Base-by-base conservation (phyloP, 805 yeast genomes). In the Wickerhamomyces hampshirensis region DNA sequence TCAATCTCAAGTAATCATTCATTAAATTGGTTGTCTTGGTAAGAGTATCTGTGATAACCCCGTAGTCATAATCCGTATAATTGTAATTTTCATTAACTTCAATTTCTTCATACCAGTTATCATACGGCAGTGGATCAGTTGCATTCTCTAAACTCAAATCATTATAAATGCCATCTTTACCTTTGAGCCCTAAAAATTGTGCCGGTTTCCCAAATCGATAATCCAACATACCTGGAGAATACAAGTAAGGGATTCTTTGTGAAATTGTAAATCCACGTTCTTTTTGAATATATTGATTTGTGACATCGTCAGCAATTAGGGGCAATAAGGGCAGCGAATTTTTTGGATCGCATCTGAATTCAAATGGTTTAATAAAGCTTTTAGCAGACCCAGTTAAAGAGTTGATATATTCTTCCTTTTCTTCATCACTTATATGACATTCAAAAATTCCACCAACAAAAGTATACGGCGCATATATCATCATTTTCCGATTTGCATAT, bases 401-500 rank as follows among this genome's bases (percentile, higher is more conserved):
- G 19, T 35, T 42, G 38, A 53, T 49, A 34, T 47, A 57, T 19
- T 33, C 40, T 30, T 15, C 24, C 37, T 62, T 66, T 5, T 44
- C 45, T 2, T 50, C 56, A 14, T 49, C 39, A 2, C 66, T 48
- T 1, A 70, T 39, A 10, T 66, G 58, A 47, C 84, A 77, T 37
- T 67, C 66, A 53, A 69, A 83, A 2, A 82, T 46, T 0, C 78
- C 87, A 5, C 89, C 91, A 3, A 83, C 73, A 59, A 74, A 73
- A 0, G 77, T 68, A 14, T 67, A 61, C 0, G 87, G 85, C 12
- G 73, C 59, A 48, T 66, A 77, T 6, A 76, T 50, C 2, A 71
- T 65, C 9, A 68, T 34, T 19, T 66, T 56, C 33, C 76, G 60
- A 10, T 52, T 53, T 0, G 75, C 73, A 47, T 72, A 79, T 44